These are phyloP conservation scores for Sarcodon sp. DNA, from an alignment of 768 basidiomycete species.

Conservation along the genomic window DNA sequence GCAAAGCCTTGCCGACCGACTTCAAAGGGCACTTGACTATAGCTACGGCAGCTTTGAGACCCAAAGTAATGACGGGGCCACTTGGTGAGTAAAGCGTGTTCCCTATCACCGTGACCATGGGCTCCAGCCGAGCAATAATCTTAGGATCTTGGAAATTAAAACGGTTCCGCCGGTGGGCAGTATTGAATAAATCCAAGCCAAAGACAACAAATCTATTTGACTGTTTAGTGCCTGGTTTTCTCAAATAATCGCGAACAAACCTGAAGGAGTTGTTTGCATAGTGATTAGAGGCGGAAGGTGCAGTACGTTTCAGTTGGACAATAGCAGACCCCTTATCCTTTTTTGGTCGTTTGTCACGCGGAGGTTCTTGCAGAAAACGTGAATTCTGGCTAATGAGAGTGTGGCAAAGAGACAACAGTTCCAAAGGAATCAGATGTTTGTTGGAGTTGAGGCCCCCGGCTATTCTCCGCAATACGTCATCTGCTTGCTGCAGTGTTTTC, in stretches of 20 bases:
- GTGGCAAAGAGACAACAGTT: slow-evolving; percentile 74
- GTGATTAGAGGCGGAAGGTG: slow-evolving; percentile 42
- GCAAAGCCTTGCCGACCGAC: slow-evolving; percentile 58
- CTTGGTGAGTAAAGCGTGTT: slow-evolving; percentile 85
- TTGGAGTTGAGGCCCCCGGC: slow-evolving; percentile 81
- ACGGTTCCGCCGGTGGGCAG: slow-evolving; percentile 72
- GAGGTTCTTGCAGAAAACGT: slow-evolving; percentile 60
- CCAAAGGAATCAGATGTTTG: slow-evolving; percentile 48
- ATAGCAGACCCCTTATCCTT: slow-evolving; percentile 41
- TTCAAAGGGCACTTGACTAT: slow-evolving; percentile 79
- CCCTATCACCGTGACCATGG: slow-evolving; percentile 78
- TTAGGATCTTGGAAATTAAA: slow-evolving; percentile 72
- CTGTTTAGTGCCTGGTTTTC: background rate
- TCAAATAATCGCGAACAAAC: slow-evolving; percentile 23
- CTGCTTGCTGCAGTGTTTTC: slow-evolving; percentile 73
- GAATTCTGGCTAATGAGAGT: slow-evolving; percentile 88
- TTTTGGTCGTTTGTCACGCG: slow-evolving; percentile 17
- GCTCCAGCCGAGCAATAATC: slow-evolving; percentile 74
- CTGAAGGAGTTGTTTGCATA: slow-evolving; percentile 84
- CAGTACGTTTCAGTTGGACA: slow-evolving; percentile 69
- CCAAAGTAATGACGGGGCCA: slow-evolving; percentile 59
- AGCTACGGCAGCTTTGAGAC: slow-evolving; percentile 67
- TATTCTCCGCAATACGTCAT: slow-evolving; percentile 79
- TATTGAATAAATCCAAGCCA: slow-evolving; percentile 84
- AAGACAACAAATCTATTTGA: slow-evolving; percentile 69